phyloP scores from a whole-genome alignment of 768 basidiomycete genomes.

The Exsudoporus frostii region DNA sequence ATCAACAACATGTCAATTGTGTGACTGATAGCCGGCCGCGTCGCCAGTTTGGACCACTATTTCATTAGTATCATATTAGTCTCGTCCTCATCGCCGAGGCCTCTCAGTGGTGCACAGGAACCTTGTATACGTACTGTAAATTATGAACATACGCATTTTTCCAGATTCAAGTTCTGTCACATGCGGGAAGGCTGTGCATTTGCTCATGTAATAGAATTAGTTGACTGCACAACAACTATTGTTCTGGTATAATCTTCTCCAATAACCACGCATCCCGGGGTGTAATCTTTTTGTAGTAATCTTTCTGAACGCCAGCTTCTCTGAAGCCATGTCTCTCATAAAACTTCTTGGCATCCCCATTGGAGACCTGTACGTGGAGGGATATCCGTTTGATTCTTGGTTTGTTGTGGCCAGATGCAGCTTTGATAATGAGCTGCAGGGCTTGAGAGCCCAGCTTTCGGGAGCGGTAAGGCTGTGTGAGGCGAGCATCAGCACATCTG shows the following conservation, averaged over 20 bases:
- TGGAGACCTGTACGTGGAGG: constrained; percentile 86
- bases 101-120: constrained; percentile 14
- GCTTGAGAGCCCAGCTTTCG: constrained; percentile 70
- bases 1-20: constrained; percentile 8
- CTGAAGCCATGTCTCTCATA: constrained; percentile 83
- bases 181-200: constrained; percentile 10
- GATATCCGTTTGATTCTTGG: constrained; percentile 69
- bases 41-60: constrained; percentile 19
- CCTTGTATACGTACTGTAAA: constrained; percentile 28
- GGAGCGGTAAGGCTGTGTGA: constrained; percentile 76
- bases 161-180: constrained; percentile 11
- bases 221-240: constrained; percentile 24
- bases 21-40: constrained; percentile 20
- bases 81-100: constrained; percentile 17
- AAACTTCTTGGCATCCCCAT: constrained; percentile 71
- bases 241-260: constrained; percentile 49
- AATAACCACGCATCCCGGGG: constrained; percentile 88
- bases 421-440: constrained; percentile 62
- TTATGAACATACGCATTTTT: constrained; percentile 27
- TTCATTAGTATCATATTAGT: constrained; percentile 27
- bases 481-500: constrained; percentile 12
- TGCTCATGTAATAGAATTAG: constrained; percentile 26
- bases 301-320: constrained; percentile 59
- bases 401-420: constrained; percentile 57
- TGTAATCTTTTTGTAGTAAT: constrained; percentile 87